Base-by-base conservation (phyloP, 108 stramenopile species). In the Nitzschia sp. region DNA sequence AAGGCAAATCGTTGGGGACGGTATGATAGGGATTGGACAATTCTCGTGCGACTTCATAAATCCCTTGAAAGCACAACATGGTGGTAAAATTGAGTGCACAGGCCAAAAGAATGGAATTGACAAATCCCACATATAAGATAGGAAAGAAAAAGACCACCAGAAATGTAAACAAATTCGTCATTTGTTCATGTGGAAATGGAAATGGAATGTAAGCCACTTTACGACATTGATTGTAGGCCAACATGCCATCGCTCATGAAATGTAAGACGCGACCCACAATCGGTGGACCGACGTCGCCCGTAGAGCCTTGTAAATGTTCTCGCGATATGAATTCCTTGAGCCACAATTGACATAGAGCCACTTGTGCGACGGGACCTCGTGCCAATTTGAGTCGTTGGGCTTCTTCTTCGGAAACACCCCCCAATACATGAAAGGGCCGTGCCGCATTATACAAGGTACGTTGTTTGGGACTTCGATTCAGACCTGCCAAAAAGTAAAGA, bases 131-230 rank as follows among this genome's bases (percentile, higher is more conserved):
- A 66, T 78, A 88, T 42, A 92, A 35, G 2, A 80, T 17, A 21
- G 91, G 88, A 30, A 88, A 73, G 31, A 71, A 33, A 49, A 83
- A 77, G 18, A 74, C 26, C 23, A 68, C 65, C 21, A 58, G 31
- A 51, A 78, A 56, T 18, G 47, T 42, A 56, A 76, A 82, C 27
- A 75, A 66, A 0, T 46, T 56, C 6, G 78, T 73, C 66, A 79
- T 47, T 69, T 92, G 91, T 25, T 66, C 71, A 46, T 87, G 86
- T 4, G 86, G 85, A 51, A 92, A 89, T 1, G 91, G 91, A 67
- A 89, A 88, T n/a, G 85, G 84, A 18, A 85, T 74, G 59, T 78
- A 92, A 2, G 86, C 83, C 60, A 89, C 57, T 61, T 89, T 89
- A n/a, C 86, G 71, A 28, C 86, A 86, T 38, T 89, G 72, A 64